Conservation (phyloP, 306 rosid species). For the Carpinus viminea region DNA sequence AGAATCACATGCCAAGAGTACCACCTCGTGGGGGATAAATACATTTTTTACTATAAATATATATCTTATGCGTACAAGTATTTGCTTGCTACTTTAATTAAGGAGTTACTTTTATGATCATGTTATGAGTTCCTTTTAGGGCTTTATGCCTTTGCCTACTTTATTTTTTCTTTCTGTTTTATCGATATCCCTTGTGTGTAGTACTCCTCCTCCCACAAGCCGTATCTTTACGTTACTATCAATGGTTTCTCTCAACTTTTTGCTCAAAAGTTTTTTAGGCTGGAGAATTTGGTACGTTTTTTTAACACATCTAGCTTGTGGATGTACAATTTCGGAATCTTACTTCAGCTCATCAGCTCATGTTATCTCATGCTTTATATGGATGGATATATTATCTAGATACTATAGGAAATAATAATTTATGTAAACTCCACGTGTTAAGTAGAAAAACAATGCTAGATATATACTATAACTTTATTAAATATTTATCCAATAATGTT, state of each 20-base stretch:
- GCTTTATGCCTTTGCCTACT: slow-evolving; percentile 17
- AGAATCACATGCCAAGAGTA: not conserved
- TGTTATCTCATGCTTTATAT: not conserved
- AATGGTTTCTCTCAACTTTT: not conserved
- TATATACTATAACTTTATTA: too few species aligned
- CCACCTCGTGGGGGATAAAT: too few species aligned
- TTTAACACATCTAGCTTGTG: not conserved
- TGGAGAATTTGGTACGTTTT: not conserved
- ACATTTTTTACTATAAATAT: too few species aligned
- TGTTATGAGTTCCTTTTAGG: slow-evolving; percentile 13
- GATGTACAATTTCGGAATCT: not conserved
- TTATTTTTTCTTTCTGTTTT: not conserved
- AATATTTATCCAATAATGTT: too few species aligned
- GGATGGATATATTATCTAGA: not conserved
- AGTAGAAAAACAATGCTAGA: too few species aligned
- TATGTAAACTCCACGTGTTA: too few species aligned
- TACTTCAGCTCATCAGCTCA: not conserved
- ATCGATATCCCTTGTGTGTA: too few species aligned
- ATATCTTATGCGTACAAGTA: slow-evolving; percentile 13
- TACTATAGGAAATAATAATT: too few species aligned
- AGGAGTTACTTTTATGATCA: slow-evolving; percentile 3
- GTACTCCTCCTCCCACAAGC: too few species aligned
- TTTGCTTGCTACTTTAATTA: slow-evolving; percentile 19
- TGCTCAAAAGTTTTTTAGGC: not conserved
- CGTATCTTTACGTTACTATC: too few species aligned